Evolutionary conservation across 2,329 filamentous ascomycete species (phyloP), one percentile per base, ranked within the genome.

Genomic region (Ophiostoma novo-ulmi): DNA sequence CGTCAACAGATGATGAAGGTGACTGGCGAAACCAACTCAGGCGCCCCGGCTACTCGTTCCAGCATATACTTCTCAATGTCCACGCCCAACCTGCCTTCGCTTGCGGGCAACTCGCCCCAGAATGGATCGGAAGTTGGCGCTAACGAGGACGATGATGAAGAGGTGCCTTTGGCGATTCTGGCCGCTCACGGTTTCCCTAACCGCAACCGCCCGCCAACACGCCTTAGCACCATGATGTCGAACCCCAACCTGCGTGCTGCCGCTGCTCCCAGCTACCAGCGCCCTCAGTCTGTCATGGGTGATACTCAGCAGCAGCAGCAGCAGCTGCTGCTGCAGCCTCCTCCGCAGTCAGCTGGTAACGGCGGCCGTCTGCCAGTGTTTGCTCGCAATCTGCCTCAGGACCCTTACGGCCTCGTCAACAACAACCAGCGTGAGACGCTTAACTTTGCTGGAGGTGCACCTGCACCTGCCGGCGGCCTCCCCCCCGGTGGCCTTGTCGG

Each of bases 1-100:
- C 88, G 93, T 71, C 93, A 97, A 78, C 91, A 95, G 80, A 97
- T 97, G 93, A 97, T 94, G 91, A 97, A 97, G 80, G 91, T 95
- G 39, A 96, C 93, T 0, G 93, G 93, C 67, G 92, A 94, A 75
- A 81, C 88, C 31, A 79, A 84, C 5, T 79, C 83, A 13, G 80
- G 81, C 61, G 75, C 80, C 14, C 77, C 81, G 13, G 79, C 84
- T 36, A 86, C 41, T 5, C 44, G 88, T n/a, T 84, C 87, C 17
- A 81, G 82, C 68, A 79, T 89, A 72, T 82, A 85, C 22, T 81
- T 84, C 44, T 87, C 87, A 5, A 82, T 85, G 76, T 91, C 89
- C 77, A 86, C 87, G 4, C 88, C 89, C 1, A 89, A 88, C 73
- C 78, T 91, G 26, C 17, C 48, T 5, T 35, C 67, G 22, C 5